These are phyloP conservation scores for Arthrocladium fulminans DNA, from an alignment of 2,329 filamentous ascomycete species.

Conservation along the genomic window DNA sequence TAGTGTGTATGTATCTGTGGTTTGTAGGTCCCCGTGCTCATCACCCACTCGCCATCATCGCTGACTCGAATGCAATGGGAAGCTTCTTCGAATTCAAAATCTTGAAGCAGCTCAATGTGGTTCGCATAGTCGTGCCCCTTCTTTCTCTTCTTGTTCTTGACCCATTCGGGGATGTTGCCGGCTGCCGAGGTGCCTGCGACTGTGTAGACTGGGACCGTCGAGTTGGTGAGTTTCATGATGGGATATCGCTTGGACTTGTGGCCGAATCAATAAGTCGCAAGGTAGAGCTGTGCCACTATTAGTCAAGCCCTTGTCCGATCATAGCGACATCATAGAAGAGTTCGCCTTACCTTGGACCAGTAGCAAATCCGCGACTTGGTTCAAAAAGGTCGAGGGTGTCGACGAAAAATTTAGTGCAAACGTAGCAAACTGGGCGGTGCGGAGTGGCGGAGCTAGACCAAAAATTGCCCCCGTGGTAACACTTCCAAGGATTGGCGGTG, in stretches of 20 bases:
- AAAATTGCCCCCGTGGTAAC: too few relatives aligned
- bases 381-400: neutral
- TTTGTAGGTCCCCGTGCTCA: slow-evolving; percentile 75
- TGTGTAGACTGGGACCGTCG: slow-evolving; percentile 86
- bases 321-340: neutral
- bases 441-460: too few relatives aligned
- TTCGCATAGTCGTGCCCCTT: slow-evolving; percentile 88
- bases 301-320: neutral
- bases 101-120: slow-evolving; percentile 87
- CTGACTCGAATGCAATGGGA: slow-evolving; percentile 82
- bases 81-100: slow-evolving; percentile 96
- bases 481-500: too few relatives aligned
- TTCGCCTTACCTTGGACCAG: neutral
- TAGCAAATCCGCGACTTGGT: neutral
- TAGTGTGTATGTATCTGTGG: slow-evolving; percentile 94
- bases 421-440: too few relatives aligned
- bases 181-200: slow-evolving; percentile 85
- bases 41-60: slow-evolving; percentile 94
- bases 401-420: slow-evolving; percentile 6
- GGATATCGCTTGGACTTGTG: neutral
- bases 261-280: neutral
- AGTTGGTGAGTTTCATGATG: slow-evolving; percentile 47
- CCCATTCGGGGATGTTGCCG: slow-evolving; percentile 87
- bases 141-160: slow-evolving; percentile 84
- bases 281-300: neutral